Percentiles rank a stretch among this genome's conserved stretches.
phyloP scores from a whole-genome alignment of 1,284 basidiomycete genomes.

The Trichosporon inkin region DNA sequence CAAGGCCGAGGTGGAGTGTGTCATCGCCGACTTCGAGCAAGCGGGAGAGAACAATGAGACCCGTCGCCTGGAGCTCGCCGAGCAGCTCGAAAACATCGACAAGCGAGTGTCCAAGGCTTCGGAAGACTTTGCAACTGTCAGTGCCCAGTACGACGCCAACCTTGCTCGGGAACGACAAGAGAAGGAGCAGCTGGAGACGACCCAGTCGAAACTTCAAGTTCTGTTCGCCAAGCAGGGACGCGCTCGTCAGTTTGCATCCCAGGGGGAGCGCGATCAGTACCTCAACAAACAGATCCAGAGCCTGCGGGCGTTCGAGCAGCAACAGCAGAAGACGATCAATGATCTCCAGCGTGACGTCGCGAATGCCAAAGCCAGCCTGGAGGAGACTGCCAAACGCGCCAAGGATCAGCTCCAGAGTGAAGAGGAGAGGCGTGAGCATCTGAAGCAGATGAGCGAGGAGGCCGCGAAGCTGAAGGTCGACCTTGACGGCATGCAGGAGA shows the following conservation, averaged over 20 bases:
- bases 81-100: slow-evolving; percentile 63
- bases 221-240: slow-evolving; percentile 86
- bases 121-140: slow-evolving; percentile 58
- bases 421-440: slow-evolving; percentile 63
- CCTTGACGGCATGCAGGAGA: slow-evolving; percentile 68
- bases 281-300: slow-evolving; percentile 68
- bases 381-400: slow-evolving; percentile 64
- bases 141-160: slow-evolving; percentile 64
- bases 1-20: slow-evolving; percentile 74
- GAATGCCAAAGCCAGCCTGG: slow-evolving; percentile 66
- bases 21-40: slow-evolving; percentile 72
- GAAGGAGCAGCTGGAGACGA: slow-evolving; percentile 66
- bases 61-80: slow-evolving; percentile 54
- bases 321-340: slow-evolving; percentile 60
- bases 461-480: slow-evolving; percentile 64
- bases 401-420: slow-evolving; percentile 60
- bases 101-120: slow-evolving; percentile 63
- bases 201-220: slow-evolving; percentile 63
- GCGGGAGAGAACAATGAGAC: slow-evolving; percentile 64
- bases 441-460: slow-evolving; percentile 70
- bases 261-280: slow-evolving; percentile 73
- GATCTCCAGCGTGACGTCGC: slow-evolving; percentile 67
- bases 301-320: slow-evolving; percentile 59
- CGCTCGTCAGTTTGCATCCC: slow-evolving; percentile 74
- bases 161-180: slow-evolving; percentile 62